Conservation (phyloP, 495 filamentous ascomycete genomes). For the Lindgomyces ingoldianus region DNA sequence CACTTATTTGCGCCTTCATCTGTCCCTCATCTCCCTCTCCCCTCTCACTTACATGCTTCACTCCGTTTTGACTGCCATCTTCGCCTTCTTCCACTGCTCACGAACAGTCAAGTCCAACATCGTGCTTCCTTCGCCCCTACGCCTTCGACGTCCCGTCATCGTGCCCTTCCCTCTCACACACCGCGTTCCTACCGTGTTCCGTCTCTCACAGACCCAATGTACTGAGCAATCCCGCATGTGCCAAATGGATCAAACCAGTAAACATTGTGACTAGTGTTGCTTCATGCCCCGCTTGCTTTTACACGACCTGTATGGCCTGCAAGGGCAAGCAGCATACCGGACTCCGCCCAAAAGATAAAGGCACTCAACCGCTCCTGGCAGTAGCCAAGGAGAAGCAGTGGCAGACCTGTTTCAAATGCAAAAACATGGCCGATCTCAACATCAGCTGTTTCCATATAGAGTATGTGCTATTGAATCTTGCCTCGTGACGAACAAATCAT, state of each 20-base stretch:
- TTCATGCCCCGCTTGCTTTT: not conserved
- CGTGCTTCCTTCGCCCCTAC: no score
- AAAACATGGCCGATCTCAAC: not conserved
- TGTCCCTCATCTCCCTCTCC: no score
- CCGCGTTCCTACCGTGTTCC: not conserved
- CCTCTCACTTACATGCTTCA: no score
- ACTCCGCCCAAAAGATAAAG: not conserved
- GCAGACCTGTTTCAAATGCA: not conserved
- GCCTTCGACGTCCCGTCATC: no score
- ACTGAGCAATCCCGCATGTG: constrained; percentile 4
- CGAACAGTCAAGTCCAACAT: no score
- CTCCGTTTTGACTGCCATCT: no score
- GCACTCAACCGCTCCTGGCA: not conserved
- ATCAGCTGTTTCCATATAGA: not conserved
- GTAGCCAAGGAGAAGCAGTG: not conserved
- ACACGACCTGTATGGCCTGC: not conserved
- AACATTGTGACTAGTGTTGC: not conserved
- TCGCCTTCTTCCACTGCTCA: no score
- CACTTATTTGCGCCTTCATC: no score
- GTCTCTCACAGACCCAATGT: not conserved
- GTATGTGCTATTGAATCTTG: no score
- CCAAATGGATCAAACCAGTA: constrained; percentile 1
- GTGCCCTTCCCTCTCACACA: not conserved
- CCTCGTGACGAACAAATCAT: no score
- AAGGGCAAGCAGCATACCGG: not conserved